phyloP scores from a whole-genome alignment of 23 red algal species.

The Pyropia haitanensis region DNA sequence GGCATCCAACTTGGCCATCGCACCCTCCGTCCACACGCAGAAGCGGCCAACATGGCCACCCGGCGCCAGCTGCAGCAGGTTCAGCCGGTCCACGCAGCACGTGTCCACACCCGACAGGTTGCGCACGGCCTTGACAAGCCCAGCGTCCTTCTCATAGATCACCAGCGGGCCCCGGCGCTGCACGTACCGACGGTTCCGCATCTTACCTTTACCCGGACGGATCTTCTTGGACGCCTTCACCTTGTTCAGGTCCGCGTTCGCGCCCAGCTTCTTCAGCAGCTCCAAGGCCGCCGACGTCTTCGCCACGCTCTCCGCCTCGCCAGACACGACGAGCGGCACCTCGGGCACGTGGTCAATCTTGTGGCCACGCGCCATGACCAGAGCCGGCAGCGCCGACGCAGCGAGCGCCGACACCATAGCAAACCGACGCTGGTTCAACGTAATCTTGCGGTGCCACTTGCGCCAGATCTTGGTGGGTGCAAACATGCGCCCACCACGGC shows the following conservation, averaged over 20 bases:
- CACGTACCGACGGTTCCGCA: conserved; percentile 80
- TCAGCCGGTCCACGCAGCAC: conserved; percentile 67
- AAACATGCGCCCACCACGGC: conserved; percentile 92
- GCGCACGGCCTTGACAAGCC: conserved; percentile 81
- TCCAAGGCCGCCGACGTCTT: conserved; percentile 72
- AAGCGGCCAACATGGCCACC: conserved; percentile 96
- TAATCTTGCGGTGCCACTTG: conserved; percentile 91
- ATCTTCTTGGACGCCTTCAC: conserved; percentile 66
- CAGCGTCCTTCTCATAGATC: conserved; percentile 84
- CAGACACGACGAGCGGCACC: conserved; percentile 77
- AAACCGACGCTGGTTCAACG: conserved; percentile 72
- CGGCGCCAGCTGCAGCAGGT: conserved; percentile 85
- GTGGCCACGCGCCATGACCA: conserved; percentile 94
- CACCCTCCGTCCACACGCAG: conserved; percentile 86
- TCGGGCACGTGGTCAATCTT: conserved; percentile 79
- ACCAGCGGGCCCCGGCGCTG: conserved; percentile 88
- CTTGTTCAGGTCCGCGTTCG: conserved; percentile 79
- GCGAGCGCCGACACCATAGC: conserved; percentile 80
- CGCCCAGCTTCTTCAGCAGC: conserved; percentile 68
- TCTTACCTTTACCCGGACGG: conserved; percentile 91
- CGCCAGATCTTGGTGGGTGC: conserved; percentile 93
- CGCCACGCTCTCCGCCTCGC: conserved; percentile 37
- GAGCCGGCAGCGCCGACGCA: conserved; percentile 73
- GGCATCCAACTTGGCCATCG: conserved; percentile 68
- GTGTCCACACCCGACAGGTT: conserved; percentile 89